A percentile compares a stretch with the other conserved stretches of the same genome.
These are phyloP conservation scores for Clarireedia homoeocarpa DNA, from an alignment of 2,329 filamentous ascomycete genomes.

Conservation along the genomic window DNA sequence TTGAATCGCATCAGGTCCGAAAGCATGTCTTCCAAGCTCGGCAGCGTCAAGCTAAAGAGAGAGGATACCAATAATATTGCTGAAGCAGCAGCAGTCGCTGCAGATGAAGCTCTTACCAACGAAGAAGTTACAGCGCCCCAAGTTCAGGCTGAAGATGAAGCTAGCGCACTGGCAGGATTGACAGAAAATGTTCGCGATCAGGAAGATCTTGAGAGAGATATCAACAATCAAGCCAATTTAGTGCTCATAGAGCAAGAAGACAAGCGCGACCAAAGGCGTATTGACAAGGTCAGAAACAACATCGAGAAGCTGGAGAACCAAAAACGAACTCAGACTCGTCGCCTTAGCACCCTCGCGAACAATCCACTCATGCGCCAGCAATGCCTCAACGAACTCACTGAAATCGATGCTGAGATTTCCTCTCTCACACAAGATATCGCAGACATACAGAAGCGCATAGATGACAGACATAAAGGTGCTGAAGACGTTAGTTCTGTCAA, in stretches of 20 bases:
- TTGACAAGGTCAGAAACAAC: slow-evolving; percentile 47
- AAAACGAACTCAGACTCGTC: slow-evolving; percentile 50
- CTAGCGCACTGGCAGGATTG: slow-evolving; percentile 44
- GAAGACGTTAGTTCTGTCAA: slow-evolving; percentile 38
- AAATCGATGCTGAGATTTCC: slow-evolving; percentile 22
- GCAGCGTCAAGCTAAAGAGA: slow-evolving; percentile 12
- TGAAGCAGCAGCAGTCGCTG: slow-evolving; percentile 17
- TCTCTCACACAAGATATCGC: slow-evolving; percentile 63
- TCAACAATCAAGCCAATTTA: slow-evolving; percentile 54
- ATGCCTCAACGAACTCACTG: slow-evolving; percentile 31
- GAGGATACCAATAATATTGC: slow-evolving; percentile 20
- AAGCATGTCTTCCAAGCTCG: neutral
- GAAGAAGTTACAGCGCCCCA: slow-evolving; percentile 1
- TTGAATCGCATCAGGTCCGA: slow-evolving; percentile 1
- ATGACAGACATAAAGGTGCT: slow-evolving; percentile 56
- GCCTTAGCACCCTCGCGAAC: slow-evolving; percentile 45
- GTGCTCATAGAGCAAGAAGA: slow-evolving; percentile 55
- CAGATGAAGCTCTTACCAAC: slow-evolving; percentile 16
- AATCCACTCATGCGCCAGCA: slow-evolving; percentile 40
- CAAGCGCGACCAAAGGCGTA: slow-evolving; percentile 53
- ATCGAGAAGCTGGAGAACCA: slow-evolving; percentile 56
- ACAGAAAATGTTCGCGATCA: slow-evolving; percentile 72
- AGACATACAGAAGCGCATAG: slow-evolving; percentile 75
- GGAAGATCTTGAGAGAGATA: slow-evolving; percentile 84
- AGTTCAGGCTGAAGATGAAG: slow-evolving; percentile 22